These are phyloP conservation scores for Ramaria rubella DNA, from an alignment of 768 basidiomycete genomes.

Conservation along the genomic window DNA sequence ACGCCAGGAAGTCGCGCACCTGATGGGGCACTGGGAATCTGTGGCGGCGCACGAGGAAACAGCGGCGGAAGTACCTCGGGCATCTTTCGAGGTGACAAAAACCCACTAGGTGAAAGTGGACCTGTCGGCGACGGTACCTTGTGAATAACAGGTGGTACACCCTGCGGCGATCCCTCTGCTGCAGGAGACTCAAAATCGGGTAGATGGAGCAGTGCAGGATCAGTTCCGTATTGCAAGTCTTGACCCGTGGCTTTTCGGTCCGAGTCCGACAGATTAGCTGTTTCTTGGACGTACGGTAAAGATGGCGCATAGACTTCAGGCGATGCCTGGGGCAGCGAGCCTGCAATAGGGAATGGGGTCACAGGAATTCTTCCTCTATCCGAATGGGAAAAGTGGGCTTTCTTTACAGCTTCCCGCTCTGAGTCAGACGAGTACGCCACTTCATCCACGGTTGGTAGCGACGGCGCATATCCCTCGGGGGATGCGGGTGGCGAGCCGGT, in stretches of 20 bases:
- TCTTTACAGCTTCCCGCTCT: constrained; percentile 5
- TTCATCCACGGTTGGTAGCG: constrained; percentile 8
- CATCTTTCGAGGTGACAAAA: constrained; percentile 8
- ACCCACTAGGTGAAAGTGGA: constrained; percentile 15
- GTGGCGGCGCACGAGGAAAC: constrained; percentile 23
- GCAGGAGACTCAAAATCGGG: constrained; percentile 13
- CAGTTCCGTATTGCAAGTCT: too few relatives aligned
- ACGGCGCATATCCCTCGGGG: constrained; percentile 3
- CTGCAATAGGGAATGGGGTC: too few relatives aligned
- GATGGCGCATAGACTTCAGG: too few relatives aligned
- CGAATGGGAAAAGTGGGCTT: constrained; percentile 12
- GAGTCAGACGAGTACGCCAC: not conserved
- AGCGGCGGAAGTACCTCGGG: constrained; percentile 22
- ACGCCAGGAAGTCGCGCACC: constrained; percentile 16
- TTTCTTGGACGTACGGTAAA: too few relatives aligned
- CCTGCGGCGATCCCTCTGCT: not conserved
- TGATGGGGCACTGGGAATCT: constrained; percentile 16
- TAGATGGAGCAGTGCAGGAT: constrained; percentile 7
- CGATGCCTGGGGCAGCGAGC: too few relatives aligned
- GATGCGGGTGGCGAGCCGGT: constrained; percentile 12
- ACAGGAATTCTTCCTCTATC: too few relatives aligned
- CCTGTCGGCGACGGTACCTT: constrained; percentile 9
- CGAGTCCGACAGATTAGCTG: too few relatives aligned
- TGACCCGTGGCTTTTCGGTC: too few relatives aligned
- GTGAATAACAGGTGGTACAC: not conserved